These are phyloP conservation scores for Beauveria rudraprayagi DNA, from an alignment of 2,329 filamentous ascomycete species.

Conservation along the genomic window DNA sequence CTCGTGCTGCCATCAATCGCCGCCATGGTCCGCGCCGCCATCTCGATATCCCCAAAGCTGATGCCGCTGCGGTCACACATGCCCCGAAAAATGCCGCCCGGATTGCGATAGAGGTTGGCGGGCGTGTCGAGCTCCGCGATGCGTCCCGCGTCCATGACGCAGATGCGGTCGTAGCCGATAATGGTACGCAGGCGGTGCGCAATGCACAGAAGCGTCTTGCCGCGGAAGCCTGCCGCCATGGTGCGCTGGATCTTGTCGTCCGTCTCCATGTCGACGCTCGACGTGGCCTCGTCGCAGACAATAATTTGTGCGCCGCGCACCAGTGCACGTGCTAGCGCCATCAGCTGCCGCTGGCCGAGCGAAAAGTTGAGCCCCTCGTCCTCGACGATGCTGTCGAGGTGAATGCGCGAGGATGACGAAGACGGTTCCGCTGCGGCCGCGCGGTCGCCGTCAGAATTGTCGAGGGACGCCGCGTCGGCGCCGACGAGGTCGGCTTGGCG, in stretches of 20 bases:
- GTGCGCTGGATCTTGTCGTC: conserved; percentile 91
- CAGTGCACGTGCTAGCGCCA: conserved; percentile 86
- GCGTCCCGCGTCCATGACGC: conserved; percentile 84
- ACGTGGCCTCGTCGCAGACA: conserved; percentile 93
- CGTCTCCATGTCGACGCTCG: conserved; percentile 89
- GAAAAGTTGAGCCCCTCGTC: conserved; percentile 96
- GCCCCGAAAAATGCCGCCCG: conserved; percentile 70
- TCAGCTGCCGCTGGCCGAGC: conserved; percentile 86
- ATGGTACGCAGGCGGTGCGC: conserved; percentile 89
- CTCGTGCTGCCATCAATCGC: conserved; percentile 1
- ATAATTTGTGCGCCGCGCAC: conserved; percentile 87
- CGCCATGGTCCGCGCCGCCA: conserved; percentile 26
- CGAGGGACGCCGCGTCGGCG: conserved; percentile 48
- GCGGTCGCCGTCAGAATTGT: conserved; percentile 37
- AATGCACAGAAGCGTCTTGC: conserved; percentile 85
- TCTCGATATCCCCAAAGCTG: conserved; percentile 43
- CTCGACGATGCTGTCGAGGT: conserved; percentile 78
- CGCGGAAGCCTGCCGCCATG: conserved; percentile 76
- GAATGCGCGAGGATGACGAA: conserved; percentile 48
- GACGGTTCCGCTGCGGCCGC: too few relatives aligned
- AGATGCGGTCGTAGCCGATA: conserved; percentile 88
- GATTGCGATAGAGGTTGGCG: conserved; percentile 57
- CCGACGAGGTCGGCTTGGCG: conserved; percentile 67
- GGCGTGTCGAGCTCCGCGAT: conserved; percentile 86
- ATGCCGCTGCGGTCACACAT: conserved; percentile 91